Evolutionary conservation across 2,329 filamentous ascomycete species (phyloP), one percentile per base, ranked within the genome.

Genomic region (Cryphonectria nitschkei): DNA sequence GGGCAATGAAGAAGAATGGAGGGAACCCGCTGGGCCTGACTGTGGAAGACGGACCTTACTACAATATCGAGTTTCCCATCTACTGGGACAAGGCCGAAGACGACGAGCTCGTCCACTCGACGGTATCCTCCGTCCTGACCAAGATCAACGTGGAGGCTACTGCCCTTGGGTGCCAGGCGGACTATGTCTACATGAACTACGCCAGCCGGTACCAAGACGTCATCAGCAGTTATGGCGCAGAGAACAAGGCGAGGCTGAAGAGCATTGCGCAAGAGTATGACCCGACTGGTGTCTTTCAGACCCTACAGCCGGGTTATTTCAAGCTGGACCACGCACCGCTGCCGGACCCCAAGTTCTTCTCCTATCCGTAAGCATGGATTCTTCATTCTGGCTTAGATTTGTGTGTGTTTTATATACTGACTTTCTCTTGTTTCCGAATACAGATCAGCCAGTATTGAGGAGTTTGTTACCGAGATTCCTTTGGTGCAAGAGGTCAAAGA

Each of bases 21-120:
- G 81, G 82, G 16, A 85, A 85, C 66, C 76, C 82, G 1, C 73
- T 84, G 7, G 82, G 82, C 0, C 73, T 85, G 26, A 75, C 78
- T 34, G 75, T 76, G 2, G 75, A 78, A 22, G 79, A 80, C 13
- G 78, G 81, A 7, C 77, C 80, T 2, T 29, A 79, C 46, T 74
- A 77, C 50, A 75, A 81, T 68, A 74, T 81, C n/a, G 77, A 80
- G 69, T n/a, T 80, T 11, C 61, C 73, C 7, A 52, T 70, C 6
- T 67, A 58, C 2, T 80, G 80, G 78, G 43, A 65, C 0, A 71
- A 75, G 41, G 69, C 74, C 2, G 70, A 58, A 8, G 70, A 79
- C 8, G 81, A 84, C 43, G 74, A 76, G 22, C 37, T 72, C 1
- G 75, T 84, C 16, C 58, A 61, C 32, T 37, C 58, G 58, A n/a